These are phyloP conservation scores for Erodium maritimum DNA, from an alignment of 345 rosid species.

Conservation along the genomic window DNA sequence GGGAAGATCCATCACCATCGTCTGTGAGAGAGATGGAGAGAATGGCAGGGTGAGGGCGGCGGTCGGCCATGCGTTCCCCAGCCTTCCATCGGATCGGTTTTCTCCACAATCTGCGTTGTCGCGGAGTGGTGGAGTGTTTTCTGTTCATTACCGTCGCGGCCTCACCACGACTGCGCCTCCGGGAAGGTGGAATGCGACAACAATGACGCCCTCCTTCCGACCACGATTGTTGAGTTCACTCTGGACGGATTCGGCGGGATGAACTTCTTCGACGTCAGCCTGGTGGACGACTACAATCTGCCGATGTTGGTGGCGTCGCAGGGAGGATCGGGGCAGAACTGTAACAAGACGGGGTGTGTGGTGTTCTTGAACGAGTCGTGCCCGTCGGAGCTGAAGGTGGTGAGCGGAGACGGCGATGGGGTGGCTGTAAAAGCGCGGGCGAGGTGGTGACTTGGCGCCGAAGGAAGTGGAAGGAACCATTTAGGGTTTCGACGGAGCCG, in stretches of 20 bases:
- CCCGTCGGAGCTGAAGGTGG: constrained; percentile 70
- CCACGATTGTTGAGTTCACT: constrained; percentile 77
- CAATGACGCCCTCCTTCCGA: constrained; percentile 68
- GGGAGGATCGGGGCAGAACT: constrained; percentile 62
- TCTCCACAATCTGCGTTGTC: too few species aligned
- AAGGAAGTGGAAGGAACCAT: too few species aligned
- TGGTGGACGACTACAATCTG: constrained; percentile 31
- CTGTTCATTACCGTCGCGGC: too few species aligned
- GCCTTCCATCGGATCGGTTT: too few species aligned
- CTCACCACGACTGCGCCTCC: constrained; percentile 78
- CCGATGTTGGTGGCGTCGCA: constrained; percentile 22
- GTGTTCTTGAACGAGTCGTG: constrained; percentile 63
- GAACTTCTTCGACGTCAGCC: constrained; percentile 30
- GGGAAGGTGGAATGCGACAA: constrained; percentile 69
- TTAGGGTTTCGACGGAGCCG: too few species aligned
- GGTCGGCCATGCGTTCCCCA: too few species aligned
- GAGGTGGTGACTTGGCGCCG: too few species aligned
- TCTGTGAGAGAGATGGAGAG: too few species aligned
- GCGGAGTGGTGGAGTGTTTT: too few species aligned
- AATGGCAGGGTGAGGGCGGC: too few species aligned
- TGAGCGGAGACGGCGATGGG: constrained; percentile 20
- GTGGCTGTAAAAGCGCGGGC: constrained; percentile 93
- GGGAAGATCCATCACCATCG: too few species aligned
- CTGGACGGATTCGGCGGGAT: constrained; percentile 16
- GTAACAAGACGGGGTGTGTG: constrained; percentile 62